Evolutionary conservation across 2,329 filamentous ascomycete species (phyloP), one percentile per base, ranked within the genome.

Genomic region (Aspergillus sp.): DNA sequence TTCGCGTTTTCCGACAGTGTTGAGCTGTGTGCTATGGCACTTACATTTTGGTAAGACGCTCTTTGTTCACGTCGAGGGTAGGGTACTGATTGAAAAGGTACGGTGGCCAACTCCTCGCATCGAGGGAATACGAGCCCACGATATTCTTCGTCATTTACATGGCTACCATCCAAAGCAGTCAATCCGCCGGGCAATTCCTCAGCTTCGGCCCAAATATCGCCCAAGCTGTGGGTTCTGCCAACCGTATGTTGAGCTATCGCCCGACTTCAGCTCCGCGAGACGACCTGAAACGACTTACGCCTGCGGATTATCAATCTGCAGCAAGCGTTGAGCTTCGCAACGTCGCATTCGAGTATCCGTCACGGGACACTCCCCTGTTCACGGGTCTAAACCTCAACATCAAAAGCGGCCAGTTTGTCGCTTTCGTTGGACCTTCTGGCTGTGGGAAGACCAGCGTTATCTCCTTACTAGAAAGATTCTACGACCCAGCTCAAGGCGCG

Each of bases 1-100:
- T 87, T 87, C 58, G 83, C 83, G 1, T 78, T 85, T 38, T 83
- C 83, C 1, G 84, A 89, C 54, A 86, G 82, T 59, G 71, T 83
- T 33, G 78, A 80, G 46, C 65, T 89, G 49, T 76, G 60, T 72
- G 83, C 69, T 64, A 84, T 80, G 71, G 83, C 84, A 1, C 68
- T 83, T 33, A 71, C 75, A 2, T 80, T 82, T 45, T 83, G 79
- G 79, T 78, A 67, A 32, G 46, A 20, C 7, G 23, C 25, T 38
- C 41, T 13, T 22, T 33, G 4, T 17, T 23, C 12, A 22, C 23
- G 23, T 15, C 13, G 10, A 15, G 7, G 10, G 19, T 38, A 7
- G 17, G 13, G 35, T 5, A n/a, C 7, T 15, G 5, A 38, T 12
- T 23, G 13, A 60, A 79, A 57, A 84, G 79, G 76, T 86, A 86